A percentile compares a stretch with the other conserved stretches of the same genome.
Conservation (phyloP, 2,329 filamentous ascomycete genomes). For the Huntiella omanensis region DNA sequence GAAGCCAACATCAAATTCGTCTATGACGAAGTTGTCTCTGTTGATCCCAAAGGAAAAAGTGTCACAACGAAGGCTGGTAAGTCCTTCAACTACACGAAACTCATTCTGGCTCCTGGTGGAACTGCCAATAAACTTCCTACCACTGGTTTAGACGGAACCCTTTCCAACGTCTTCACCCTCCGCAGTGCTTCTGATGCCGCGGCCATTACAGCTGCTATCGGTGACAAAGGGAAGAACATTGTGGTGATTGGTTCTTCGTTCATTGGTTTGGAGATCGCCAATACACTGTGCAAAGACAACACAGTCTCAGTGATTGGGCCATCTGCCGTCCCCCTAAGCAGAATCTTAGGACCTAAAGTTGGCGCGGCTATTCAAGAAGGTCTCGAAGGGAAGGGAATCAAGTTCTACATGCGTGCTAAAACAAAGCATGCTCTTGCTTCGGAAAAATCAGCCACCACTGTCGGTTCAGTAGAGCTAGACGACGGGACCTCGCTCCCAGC, state of each 20-base stretch:
- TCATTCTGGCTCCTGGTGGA: conserved; percentile 79
- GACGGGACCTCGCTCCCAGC: conserved; percentile 71
- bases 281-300: conserved; percentile 62
- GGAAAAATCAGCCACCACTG: conserved; percentile 43
- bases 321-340: conserved; percentile 69
- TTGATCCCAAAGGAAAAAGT: conserved; percentile 58
- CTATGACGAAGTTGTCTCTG: conserved; percentile 44
- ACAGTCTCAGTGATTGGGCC: conserved; percentile 73
- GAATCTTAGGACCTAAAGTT: conserved; percentile 65
- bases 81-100: conserved; percentile 62
- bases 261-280: conserved; percentile 95
- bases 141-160: conserved; percentile 57
- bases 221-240: conserved; percentile 74
- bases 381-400: conserved; percentile 72
- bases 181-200: conserved; percentile 61
- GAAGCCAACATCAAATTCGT: conserved; percentile 37
- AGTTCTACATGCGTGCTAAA: conserved; percentile 73
- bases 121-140: conserved; percentile 57
- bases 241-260: conserved; percentile 86
- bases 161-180: conserved; percentile 74
- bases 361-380: conserved; percentile 62
- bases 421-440: conserved; percentile 53
- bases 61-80: conserved; percentile 59
- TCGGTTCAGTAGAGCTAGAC: conserved; percentile 66
- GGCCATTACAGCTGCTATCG: conserved; percentile 60